Evolutionary conservation across 2,329 filamentous ascomycete genomes (phyloP).

Genomic region (Sclerotinia nivalis): DNA sequence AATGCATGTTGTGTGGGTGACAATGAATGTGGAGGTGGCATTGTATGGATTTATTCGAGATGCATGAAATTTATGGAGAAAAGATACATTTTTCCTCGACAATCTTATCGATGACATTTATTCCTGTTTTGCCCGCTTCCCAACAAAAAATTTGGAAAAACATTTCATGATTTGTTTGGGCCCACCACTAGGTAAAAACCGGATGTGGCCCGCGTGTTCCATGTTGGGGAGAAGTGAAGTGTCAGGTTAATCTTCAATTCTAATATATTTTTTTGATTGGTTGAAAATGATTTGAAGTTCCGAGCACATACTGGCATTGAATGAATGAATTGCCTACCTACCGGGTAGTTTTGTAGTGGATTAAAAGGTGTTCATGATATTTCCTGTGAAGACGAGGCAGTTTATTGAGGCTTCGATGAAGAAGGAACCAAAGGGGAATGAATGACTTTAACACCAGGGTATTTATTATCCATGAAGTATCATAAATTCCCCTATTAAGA

Average conservation of each 20-base stretch:
- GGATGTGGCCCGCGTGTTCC: neutral
- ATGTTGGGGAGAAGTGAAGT: slow-evolving; percentile 1
- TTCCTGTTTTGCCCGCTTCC: slow-evolving; percentile 3
- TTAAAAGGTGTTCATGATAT: neutral
- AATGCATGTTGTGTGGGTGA: neutral
- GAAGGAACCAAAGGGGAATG: neutral
- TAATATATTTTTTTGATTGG: neutral
- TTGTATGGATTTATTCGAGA: slow-evolving; percentile 5
- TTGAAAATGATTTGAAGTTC: neutral
- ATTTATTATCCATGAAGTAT: neutral
- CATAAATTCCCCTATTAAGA: neutral
- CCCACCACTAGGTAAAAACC: neutral
- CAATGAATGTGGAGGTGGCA: slow-evolving; percentile 5
- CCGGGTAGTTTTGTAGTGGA: neutral
- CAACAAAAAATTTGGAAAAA: slow-evolving; percentile 8
- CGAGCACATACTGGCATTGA: too few species aligned
- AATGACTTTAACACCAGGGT: neutral
- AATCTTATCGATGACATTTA: slow-evolving; percentile 1
- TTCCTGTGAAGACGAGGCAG: neutral
- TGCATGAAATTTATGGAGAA: slow-evolving; percentile 8
- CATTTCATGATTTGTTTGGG: too few species aligned
- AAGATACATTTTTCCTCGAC: neutral
- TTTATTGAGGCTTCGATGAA: too few species aligned
- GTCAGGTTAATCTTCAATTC: slow-evolving; percentile 5
- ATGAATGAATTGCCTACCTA: neutral